phyloP scores from a whole-genome alignment of 441 rosid genomes.

The Viola pubescens region DNA sequence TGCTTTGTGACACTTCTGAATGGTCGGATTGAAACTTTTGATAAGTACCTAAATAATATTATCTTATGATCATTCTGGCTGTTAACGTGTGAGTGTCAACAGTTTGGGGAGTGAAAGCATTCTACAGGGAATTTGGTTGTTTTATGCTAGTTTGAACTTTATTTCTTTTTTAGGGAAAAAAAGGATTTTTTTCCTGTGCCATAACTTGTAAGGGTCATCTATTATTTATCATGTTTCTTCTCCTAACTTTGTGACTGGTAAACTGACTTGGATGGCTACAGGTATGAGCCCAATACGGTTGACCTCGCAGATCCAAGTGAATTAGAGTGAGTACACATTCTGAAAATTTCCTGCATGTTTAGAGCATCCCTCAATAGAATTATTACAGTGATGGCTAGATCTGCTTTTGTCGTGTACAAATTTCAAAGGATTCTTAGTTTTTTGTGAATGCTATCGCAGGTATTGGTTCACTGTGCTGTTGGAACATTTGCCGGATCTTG shows the following conservation, averaged over 20 bases:
- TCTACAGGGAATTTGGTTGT: not conserved
- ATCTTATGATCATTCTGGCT: not conserved
- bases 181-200: not conserved
- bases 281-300: constrained; percentile 98
- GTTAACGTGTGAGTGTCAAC: constrained; percentile 5
- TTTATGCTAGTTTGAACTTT: not conserved
- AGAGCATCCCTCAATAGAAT: constrained; percentile 4
- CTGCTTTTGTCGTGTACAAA: not conserved
- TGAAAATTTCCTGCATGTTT: constrained; percentile 11
- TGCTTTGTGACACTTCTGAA: not conserved
- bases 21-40: constrained; percentile 7
- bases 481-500: constrained; percentile 88
- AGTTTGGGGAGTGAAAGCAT: not conserved
- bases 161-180: not conserved
- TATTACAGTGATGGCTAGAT: not conserved
- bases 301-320: constrained; percentile 81
- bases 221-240: not conserved
- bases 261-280: constrained; percentile 29
- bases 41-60: not conserved
- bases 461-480: constrained; percentile 95
- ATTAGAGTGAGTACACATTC: constrained; percentile 65
- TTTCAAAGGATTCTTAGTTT: constrained; percentile 14
- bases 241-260: constrained; percentile 13
- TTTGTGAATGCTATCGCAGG: constrained; percentile 35
- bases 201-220: not conserved